Evolutionary conservation across 2,329 filamentous ascomycete genomes (phyloP).

Genomic region (Didymellaceae sp.): DNA sequence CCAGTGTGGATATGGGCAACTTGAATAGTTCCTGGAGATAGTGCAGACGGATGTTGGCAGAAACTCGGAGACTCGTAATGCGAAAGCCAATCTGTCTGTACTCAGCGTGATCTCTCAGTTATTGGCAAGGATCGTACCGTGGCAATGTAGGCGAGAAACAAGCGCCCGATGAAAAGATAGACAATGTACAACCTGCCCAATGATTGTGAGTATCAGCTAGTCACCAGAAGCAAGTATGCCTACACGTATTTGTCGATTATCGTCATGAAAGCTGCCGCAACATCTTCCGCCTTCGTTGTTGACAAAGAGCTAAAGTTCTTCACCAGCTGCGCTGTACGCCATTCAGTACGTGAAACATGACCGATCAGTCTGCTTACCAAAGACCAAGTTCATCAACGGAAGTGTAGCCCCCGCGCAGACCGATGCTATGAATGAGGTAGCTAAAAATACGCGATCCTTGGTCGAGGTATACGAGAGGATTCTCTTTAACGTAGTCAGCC

Average conservation of each 20-base stretch:
- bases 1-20: conserved; percentile 34
- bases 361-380: conserved; percentile 53
- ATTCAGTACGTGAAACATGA: not conserved
- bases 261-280: conserved; percentile 15
- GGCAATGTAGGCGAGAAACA: conserved; percentile 62
- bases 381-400: conserved; percentile 65
- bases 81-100: conserved; percentile 33
- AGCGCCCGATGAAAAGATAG: conserved; percentile 64
- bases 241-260: conserved; percentile 31
- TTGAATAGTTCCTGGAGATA: conserved; percentile 35
- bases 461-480: conserved; percentile 29
- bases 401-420: conserved; percentile 39
- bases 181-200: conserved; percentile 54
- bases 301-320: conserved; percentile 20
- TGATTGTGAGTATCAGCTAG: not conserved
- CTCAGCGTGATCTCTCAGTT: conserved; percentile 5
- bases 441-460: conserved; percentile 23
- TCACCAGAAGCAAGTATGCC: not conserved
- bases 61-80: conserved; percentile 33
- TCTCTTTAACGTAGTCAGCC: conserved; percentile 18
- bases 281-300: conserved; percentile 3
- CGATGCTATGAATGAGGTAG: conserved; percentile 25
- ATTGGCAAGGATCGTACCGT: conserved; percentile 49
- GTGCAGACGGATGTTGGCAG: conserved; percentile 31
- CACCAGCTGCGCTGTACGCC: conserved; percentile 20